Evolutionary conservation across 805 yeast genomes (phyloP).

Genomic region (Brettanomyces bruxellensis): DNA sequence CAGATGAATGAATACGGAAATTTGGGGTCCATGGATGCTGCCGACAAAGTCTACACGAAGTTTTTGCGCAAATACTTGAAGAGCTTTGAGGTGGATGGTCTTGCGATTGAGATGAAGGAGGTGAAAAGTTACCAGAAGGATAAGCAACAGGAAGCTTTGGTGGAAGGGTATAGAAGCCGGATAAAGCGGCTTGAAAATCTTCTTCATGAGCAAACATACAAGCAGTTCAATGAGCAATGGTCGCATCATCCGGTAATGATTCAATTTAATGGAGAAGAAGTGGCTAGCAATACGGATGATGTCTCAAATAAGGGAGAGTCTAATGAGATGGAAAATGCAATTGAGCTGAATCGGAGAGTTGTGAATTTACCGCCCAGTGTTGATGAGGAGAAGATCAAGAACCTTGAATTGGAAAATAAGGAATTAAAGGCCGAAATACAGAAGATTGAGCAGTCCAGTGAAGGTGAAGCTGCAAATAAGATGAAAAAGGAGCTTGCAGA

Average conservation of each 20-base stretch:
- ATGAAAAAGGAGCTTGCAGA: slow-evolving; percentile 10
- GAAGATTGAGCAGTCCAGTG: slow-evolving; percentile 8
- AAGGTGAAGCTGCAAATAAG: slow-evolving; percentile 8
- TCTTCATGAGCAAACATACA: slow-evolving; percentile 63
- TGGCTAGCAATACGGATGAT: slow-evolving; percentile 1
- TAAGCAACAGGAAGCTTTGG: slow-evolving; percentile 24
- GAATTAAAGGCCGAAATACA: slow-evolving; percentile 9
- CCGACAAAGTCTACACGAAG: slow-evolving; percentile 26
- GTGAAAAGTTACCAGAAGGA: slow-evolving; percentile 17
- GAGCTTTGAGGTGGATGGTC: slow-evolving; percentile 32
- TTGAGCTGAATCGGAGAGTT: slow-evolving; percentile 15
- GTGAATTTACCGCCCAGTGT: slow-evolving; percentile 22
- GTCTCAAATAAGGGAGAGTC: background rate
- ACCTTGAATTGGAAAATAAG: slow-evolving; percentile 17
- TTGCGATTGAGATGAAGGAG: slow-evolving; percentile 24
- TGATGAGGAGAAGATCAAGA: slow-evolving; percentile 15
- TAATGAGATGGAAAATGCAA: slow-evolving; percentile 5
- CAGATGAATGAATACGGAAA: slow-evolving; percentile 8
- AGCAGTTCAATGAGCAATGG: slow-evolving; percentile 36
- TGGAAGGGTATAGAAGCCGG: slow-evolving; percentile 59
- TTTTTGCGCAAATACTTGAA: slow-evolving; percentile 36
- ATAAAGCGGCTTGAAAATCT: slow-evolving; percentile 71
- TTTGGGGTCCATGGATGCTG: slow-evolving; percentile 23
- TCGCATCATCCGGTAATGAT: slow-evolving; percentile 10
- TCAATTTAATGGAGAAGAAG: slow-evolving; percentile 4